Percentiles rank a stretch among this genome's conserved stretches.
Evolutionary conservation across 2,329 filamentous ascomycete species (phyloP).

Genomic region (Microthyrium microscopicum): DNA sequence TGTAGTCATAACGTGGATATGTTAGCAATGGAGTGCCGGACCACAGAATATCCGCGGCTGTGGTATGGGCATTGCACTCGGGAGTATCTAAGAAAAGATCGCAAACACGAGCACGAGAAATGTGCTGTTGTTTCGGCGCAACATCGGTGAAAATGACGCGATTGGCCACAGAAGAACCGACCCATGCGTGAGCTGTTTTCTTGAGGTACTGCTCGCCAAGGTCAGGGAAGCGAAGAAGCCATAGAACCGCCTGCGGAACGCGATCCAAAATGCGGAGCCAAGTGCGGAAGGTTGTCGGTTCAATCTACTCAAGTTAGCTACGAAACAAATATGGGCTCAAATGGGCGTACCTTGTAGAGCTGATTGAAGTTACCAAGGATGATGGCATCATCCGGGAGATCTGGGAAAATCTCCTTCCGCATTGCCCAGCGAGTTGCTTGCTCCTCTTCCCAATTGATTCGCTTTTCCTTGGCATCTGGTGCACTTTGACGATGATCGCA

Average conservation of each 20-base stretch:
- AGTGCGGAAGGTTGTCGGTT: conserved; percentile 86
- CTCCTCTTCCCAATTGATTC: conserved; percentile 68
- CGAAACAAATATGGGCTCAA: no score
- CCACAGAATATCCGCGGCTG: conserved; percentile 91
- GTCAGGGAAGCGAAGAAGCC: conserved; percentile 94
- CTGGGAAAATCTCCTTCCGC: conserved; percentile 82
- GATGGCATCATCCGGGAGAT: conserved; percentile 62
- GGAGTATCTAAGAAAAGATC: conserved; percentile 94
- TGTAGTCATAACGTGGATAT: conserved; percentile 80
- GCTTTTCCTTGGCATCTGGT: conserved; percentile 43
- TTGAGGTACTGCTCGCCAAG: conserved; percentile 74
- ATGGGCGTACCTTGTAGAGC: conserved; percentile 70
- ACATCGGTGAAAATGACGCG: conserved; percentile 93
- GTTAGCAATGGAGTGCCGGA: conserved; percentile 87
- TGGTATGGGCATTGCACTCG: conserved; percentile 96
- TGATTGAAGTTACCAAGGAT: conserved; percentile 98
- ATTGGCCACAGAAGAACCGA: conserved; percentile 64
- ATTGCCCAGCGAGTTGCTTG: conserved; percentile 72
- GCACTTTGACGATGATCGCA: conserved; percentile 92
- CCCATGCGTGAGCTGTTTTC: conserved; percentile 68
- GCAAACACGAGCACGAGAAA: conserved; percentile 76
- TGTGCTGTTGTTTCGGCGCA: conserved; percentile 86
- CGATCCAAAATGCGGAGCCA: conserved; percentile 83
- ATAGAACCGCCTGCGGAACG: conserved; percentile 77
- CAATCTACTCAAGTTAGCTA: conserved; percentile 59